Conservation (phyloP, 345 rosid species). For the Citrus maxima region DNA sequence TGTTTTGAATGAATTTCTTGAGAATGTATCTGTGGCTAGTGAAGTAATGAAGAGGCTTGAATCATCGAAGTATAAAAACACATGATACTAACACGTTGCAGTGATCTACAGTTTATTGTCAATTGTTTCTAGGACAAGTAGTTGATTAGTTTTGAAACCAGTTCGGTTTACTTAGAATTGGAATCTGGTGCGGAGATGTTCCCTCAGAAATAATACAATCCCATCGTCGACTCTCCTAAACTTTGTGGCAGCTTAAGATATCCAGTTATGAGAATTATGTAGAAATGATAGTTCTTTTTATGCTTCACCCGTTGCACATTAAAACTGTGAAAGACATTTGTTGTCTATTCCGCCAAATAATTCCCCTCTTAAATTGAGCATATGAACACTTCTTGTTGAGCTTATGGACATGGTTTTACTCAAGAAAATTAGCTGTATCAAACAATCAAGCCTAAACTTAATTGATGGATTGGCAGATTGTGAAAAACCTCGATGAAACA, state of each 20-base stretch:
- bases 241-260: background rate
- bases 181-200: background rate
- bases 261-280: background rate
- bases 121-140: background rate
- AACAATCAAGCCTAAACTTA: background rate
- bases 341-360: background rate
- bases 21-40: background rate
- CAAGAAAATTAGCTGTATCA: background rate
- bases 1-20: background rate
- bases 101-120: background rate
- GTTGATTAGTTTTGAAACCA: background rate
- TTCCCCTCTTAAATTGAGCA: background rate
- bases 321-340: background rate
- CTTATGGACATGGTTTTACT: background rate
- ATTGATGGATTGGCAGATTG: background rate
- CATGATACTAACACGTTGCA: background rate
- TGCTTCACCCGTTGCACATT: background rate
- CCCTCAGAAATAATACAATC: background rate
- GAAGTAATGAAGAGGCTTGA: background rate
- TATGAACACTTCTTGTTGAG: background rate
- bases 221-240: background rate
- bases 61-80: background rate
- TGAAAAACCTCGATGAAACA: background rate
- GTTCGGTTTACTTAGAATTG: background rate
- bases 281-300: background rate